Percentiles rank a stretch among this genome's conserved stretches.
These are phyloP conservation scores for Agaricus blazei DNA, from an alignment of 768 basidiomycete species.

Conservation along the genomic window DNA sequence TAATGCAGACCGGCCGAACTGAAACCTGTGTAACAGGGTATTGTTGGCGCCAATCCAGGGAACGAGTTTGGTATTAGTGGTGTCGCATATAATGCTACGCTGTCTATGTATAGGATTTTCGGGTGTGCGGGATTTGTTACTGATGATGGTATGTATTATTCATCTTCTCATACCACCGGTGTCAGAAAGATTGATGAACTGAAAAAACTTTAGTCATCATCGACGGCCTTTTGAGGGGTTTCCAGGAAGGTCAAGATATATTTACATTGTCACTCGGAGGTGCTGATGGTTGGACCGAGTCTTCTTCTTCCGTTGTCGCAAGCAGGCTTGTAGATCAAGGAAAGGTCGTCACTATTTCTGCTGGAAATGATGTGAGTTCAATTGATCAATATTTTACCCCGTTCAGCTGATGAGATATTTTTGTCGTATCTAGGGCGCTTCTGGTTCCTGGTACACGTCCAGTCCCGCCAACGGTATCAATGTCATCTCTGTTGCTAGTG, in stretches of 20 bases:
- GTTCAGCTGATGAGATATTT: neutral
- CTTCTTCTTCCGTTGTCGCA: constrained; percentile 47
- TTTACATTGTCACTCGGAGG: constrained; percentile 65
- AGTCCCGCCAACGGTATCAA: constrained; percentile 47
- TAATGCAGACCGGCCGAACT: too few relatives aligned
- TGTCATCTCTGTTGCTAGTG: constrained; percentile 52
- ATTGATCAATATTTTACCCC: too few relatives aligned
- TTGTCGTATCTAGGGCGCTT: constrained; percentile 31
- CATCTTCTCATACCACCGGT: too few relatives aligned
- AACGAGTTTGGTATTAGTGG: constrained; percentile 66
- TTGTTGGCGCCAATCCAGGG: constrained; percentile 55
- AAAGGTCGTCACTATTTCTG: constrained; percentile 58
- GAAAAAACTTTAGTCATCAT: constrained; percentile 25
- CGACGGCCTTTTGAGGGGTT: constrained; percentile 46
- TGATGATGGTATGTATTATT: constrained; percentile 40
- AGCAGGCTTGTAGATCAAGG: constrained; percentile 53
- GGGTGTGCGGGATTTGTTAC: constrained; percentile 49
- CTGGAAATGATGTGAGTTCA: constrained; percentile 41
- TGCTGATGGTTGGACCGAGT: constrained; percentile 59
- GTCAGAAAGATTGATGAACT: too few relatives aligned
- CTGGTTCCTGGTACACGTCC: constrained; percentile 60
- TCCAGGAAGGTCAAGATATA: constrained; percentile 53
- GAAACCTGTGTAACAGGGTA: constrained; percentile 30
- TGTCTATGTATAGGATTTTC: constrained; percentile 55
- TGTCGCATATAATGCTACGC: constrained; percentile 56